A percentile compares a stretch with the other conserved stretches of the same genome.
phyloP scores from a whole-genome alignment of 2,329 filamentous ascomycete genomes.

The Pseudogymnoascus sp. region DNA sequence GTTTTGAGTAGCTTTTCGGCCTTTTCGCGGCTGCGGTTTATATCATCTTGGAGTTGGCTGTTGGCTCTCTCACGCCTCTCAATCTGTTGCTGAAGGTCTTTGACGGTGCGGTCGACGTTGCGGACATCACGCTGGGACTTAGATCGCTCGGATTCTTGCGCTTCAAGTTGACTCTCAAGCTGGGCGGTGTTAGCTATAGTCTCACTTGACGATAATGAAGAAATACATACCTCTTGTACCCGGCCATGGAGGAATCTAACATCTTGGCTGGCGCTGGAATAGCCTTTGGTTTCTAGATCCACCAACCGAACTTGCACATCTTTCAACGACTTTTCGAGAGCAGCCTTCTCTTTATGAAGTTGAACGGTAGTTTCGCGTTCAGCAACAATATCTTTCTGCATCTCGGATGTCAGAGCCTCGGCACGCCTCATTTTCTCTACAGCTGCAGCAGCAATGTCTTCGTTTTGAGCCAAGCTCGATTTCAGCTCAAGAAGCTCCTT shows the following conservation, averaged over 20 bases:
- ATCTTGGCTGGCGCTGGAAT: conserved; percentile 88
- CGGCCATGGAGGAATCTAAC: conserved; percentile 91
- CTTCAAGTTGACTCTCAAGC: conserved; percentile 82
- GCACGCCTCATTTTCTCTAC: conserved; percentile 96
- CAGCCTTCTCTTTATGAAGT: conserved; percentile 83
- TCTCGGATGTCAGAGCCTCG: conserved; percentile 77
- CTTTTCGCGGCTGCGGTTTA: conserved; percentile 81
- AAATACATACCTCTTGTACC: conserved; percentile 76
- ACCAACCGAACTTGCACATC: conserved; percentile 85
- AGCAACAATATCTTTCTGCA: conserved; percentile 83
- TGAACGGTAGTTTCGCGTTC: conserved; percentile 78
- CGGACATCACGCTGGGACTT: conserved; percentile 82
- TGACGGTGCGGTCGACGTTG: conserved; percentile 88
- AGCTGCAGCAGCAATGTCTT: conserved; percentile 84
- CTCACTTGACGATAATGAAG: conserved; percentile 11
- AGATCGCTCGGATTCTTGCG: conserved; percentile 70
- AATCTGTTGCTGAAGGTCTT: conserved; percentile 86
- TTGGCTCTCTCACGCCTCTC: conserved; percentile 90
- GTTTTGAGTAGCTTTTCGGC: conserved; percentile 80
- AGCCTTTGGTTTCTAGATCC: conserved; percentile 94
- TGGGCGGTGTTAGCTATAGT: conserved; percentile 37
- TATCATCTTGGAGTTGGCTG: conserved; percentile 71
- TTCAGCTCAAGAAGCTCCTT: conserved; percentile 86
- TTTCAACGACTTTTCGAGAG: conserved; percentile 81
- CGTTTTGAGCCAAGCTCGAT: conserved; percentile 80